Conservation (phyloP, 768 basidiomycete genomes). For the Tephrocybe sp. region DNA sequence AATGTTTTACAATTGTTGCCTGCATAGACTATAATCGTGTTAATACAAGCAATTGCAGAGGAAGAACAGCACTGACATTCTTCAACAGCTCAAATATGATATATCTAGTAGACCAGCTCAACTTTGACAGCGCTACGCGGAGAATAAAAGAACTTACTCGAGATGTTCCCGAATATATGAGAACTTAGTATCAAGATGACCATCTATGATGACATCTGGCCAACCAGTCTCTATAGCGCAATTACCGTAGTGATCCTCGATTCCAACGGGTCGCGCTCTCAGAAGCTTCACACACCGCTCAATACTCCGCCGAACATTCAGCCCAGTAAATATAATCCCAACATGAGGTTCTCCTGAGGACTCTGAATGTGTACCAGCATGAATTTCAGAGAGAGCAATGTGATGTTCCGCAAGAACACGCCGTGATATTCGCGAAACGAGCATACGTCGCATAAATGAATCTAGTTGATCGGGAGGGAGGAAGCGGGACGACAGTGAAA, state of each 20-base stretch:
- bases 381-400: slow-evolving; percentile 69
- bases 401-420: slow-evolving; percentile 90
- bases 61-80: slow-evolving; percentile 56
- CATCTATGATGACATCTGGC: slow-evolving; percentile 72
- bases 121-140: background rate
- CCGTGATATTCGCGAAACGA: slow-evolving; percentile 85
- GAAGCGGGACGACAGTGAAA: slow-evolving; percentile 81
- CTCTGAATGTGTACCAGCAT: slow-evolving; percentile 34
- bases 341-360: slow-evolving; percentile 57
- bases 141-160: slow-evolving; percentile 48
- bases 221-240: slow-evolving; percentile 30
- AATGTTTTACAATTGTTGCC: slow-evolving; percentile 57
- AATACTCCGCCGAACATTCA: slow-evolving; percentile 69
- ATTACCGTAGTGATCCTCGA: slow-evolving; percentile 35
- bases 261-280: slow-evolving; percentile 40
- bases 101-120: slow-evolving; percentile 44
- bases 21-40: slow-evolving; percentile 56
- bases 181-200: slow-evolving; percentile 67
- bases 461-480: slow-evolving; percentile 78
- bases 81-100: slow-evolving; percentile 89
- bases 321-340: slow-evolving; percentile 79
- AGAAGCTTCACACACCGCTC: slow-evolving; percentile 64
- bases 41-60: background rate
- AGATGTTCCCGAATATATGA: slow-evolving; percentile 86
- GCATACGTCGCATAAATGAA: slow-evolving; percentile 88